phyloP scores from a whole-genome alignment of 2,329 filamentous ascomycete genomes.

The Xylaria sp. region DNA sequence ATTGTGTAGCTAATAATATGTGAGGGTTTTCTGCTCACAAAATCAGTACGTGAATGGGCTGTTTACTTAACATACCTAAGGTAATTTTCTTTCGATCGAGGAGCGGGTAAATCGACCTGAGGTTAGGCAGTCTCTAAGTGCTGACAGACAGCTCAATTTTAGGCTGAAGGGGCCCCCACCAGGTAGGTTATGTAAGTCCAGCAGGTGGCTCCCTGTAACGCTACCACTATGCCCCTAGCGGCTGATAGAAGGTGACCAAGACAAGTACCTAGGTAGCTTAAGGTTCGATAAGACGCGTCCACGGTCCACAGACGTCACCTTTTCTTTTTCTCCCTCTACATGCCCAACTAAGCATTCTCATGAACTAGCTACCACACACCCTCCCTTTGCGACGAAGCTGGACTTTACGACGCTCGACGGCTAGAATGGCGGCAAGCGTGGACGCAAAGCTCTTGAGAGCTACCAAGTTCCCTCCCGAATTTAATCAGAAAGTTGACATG shows the following conservation, averaged over 20 bases:
- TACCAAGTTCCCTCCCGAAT: constrained; percentile 94
- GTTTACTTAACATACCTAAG: neutral
- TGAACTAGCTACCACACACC: neutral
- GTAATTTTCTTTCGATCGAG: neutral
- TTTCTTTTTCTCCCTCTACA: constrained; percentile 20
- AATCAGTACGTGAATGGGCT: neutral
- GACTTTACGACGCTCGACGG: neutral
- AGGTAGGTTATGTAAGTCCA: neutral
- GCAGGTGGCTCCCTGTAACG: neutral
- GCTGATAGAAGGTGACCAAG: constrained; percentile 15
- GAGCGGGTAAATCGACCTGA: neutral
- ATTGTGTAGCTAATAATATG: neutral
- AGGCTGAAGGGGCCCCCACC: constrained; percentile 10
- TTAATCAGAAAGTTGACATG: constrained; percentile 96
- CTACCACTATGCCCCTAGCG: neutral
- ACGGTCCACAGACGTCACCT: constrained; percentile 43
- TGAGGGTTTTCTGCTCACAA: too few relatives aligned
- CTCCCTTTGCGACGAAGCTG: neutral
- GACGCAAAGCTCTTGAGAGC: constrained; percentile 90
- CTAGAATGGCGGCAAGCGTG: constrained; percentile 79
- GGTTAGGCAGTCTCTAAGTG: neutral
- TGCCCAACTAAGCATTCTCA: neutral
- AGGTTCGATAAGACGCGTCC: constrained; percentile 30
- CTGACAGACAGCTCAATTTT: neutral
- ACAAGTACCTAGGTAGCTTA: constrained; percentile 5